A percentile compares a stretch with the other conserved stretches of the same genome.
Evolutionary conservation across 495 filamentous ascomycete genomes (phyloP).

Genomic region (Aspergillus taichungensis): DNA sequence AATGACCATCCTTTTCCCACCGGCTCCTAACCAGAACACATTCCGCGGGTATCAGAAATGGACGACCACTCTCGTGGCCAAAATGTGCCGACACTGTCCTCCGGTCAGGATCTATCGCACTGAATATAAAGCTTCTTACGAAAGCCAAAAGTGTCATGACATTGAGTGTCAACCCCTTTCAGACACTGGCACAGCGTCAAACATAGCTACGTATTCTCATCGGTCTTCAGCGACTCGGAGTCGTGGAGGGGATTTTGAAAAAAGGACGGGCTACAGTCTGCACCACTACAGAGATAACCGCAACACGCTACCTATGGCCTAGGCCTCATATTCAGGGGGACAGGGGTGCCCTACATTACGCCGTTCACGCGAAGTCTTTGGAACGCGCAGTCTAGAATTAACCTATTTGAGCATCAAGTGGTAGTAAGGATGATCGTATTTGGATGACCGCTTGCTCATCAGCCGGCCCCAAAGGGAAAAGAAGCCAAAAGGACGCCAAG

Average conservation of each 20-base stretch:
- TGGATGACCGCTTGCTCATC: neutral
- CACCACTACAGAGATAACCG: constrained; percentile 6
- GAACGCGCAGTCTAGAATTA: too few species aligned
- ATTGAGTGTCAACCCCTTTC: too few species aligned
- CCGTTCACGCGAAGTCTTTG: too few species aligned
- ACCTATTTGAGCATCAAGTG: constrained; percentile 1
- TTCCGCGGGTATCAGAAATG: constrained; percentile 5
- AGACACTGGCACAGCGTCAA: too few species aligned
- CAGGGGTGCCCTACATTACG: too few species aligned
- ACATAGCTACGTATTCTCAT: constrained; percentile 3
- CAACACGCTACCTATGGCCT: constrained; percentile 1
- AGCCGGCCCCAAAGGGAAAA: constrained; percentile 1
- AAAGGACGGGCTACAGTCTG: constrained; percentile 6
- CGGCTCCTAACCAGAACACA: constrained; percentile 2
- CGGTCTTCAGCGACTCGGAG: constrained; percentile 4
- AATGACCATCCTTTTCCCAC: constrained; percentile 1
- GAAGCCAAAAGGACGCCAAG: constrained; percentile 3
- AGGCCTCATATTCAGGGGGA: too few species aligned
- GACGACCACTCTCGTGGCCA: neutral
- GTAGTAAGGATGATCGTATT: too few species aligned
- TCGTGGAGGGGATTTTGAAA: constrained; percentile 5
- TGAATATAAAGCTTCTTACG: too few species aligned
- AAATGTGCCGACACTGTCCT: constrained; percentile 7
- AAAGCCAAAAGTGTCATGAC: too few species aligned
- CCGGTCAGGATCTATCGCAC: too few species aligned